phyloP scores from a whole-genome alignment of 768 basidiomycete genomes.

The Lentinula edodes region DNA sequence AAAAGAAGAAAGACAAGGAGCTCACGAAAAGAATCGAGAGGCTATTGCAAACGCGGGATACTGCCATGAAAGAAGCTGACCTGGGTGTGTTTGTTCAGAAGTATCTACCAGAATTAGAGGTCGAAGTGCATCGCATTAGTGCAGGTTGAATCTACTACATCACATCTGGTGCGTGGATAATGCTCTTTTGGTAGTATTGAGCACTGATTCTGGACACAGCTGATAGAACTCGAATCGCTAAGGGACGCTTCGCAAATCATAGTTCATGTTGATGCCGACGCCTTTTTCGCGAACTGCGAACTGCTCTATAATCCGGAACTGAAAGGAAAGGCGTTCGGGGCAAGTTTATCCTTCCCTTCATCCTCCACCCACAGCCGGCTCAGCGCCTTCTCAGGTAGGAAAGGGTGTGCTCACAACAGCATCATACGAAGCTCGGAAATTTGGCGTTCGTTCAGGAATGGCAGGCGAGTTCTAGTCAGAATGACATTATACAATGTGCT shows the following conservation, averaged over 20 bases:
- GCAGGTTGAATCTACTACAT: conserved; percentile 59
- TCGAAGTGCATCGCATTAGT: conserved; percentile 25
- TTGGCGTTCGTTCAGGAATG: conserved; percentile 92
- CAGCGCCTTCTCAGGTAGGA: conserved; percentile 45
- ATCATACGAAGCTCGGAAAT: conserved; percentile 88
- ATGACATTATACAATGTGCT: not conserved
- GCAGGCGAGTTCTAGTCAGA: conserved; percentile 49
- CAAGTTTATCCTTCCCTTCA: conserved; percentile 20
- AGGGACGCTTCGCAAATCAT: conserved; percentile 81
- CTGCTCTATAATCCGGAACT: conserved; percentile 58
- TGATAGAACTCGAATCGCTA: conserved; percentile 65
- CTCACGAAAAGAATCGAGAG: conserved; percentile 70
- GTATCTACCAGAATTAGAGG: conserved; percentile 11
- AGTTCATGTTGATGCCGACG: conserved; percentile 96
- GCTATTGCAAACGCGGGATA: conserved; percentile 62
- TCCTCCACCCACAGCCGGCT: not conserved
- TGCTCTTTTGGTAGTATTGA: not conserved
- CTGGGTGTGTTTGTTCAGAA: conserved; percentile 35
- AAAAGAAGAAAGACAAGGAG: conserved; percentile 85
- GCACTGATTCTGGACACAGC: conserved; percentile 27
- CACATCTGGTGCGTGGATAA: conserved; percentile 53
- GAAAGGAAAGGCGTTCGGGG: conserved; percentile 70
- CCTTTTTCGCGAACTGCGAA: conserved; percentile 84
- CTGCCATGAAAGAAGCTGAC: conserved; percentile 49
- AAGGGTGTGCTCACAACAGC: conserved; percentile 83